A percentile compares a stretch with the other conserved stretches of the same genome.
phyloP scores from a whole-genome alignment of 2,329 filamentous ascomycete genomes.

The Aphanocladium album region DNA sequence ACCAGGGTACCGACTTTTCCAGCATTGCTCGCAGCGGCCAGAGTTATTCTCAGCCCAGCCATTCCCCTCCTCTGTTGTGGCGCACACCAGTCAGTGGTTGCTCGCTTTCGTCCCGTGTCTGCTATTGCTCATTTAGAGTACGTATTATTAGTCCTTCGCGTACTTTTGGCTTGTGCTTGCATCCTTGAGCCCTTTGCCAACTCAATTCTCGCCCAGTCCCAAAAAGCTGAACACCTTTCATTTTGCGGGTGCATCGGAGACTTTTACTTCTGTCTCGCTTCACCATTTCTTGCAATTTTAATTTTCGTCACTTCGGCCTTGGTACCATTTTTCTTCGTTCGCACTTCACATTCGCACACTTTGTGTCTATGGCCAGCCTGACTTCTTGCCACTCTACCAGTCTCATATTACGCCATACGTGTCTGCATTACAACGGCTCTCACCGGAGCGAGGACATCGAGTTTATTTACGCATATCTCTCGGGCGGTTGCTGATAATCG shows the following conservation, averaged over 20 bases:
- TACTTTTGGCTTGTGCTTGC: not conserved
- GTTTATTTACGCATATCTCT: not conserved
- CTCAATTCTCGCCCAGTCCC: not conserved
- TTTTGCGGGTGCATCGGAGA: not conserved
- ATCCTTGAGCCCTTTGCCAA: not conserved
- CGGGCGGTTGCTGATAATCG: too few relatives aligned
- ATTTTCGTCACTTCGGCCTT: not conserved
- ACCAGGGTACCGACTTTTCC: not conserved
- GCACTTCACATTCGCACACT: not conserved
- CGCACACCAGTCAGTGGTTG: not conserved
- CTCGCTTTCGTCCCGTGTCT: conserved; percentile 7
- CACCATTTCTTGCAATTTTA: not conserved
- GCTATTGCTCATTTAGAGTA: not conserved
- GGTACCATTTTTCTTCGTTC: not conserved
- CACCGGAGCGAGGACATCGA: not conserved
- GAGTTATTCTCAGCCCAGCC: not conserved
- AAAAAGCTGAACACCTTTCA: not conserved
- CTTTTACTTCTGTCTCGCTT: conserved; percentile 1
- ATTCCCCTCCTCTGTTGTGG: not conserved
- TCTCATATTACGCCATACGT: conserved; percentile 1
- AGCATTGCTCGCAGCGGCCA: not conserved
- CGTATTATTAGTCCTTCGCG: conserved; percentile 8
- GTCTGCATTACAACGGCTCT: not conserved
- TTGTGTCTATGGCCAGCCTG: not conserved
- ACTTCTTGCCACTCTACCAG: not conserved